Evolutionary conservation across 2,329 filamentous ascomycete species (phyloP).

Genomic region (Bipolaris bicolor): DNA sequence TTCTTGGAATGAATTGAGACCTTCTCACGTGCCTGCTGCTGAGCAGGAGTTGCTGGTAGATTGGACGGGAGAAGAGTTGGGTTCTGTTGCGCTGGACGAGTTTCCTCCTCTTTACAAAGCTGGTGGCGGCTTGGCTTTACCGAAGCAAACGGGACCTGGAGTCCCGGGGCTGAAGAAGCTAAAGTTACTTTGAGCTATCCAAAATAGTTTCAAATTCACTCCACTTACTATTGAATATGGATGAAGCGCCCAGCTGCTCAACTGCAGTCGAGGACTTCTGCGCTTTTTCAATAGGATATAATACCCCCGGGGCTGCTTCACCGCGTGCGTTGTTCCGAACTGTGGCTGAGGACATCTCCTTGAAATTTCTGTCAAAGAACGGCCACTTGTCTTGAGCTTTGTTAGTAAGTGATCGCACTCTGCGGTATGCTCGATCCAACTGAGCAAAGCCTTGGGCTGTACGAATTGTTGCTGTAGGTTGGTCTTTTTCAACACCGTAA

Average conservation of each 20-base stretch:
- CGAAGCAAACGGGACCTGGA: conserved; percentile 12
- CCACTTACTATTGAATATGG: conserved; percentile 2
- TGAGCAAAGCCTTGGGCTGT: conserved; percentile 30
- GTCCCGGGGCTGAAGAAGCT: conserved; percentile 1
- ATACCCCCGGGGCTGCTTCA: conserved; percentile 17
- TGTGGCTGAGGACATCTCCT: conserved; percentile 26
- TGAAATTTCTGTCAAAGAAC: conserved; percentile 35
- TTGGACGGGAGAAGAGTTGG: conserved; percentile 1
- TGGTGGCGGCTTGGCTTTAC: background rate
- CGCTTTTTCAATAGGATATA: conserved; percentile 8
- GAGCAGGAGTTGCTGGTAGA: background rate
- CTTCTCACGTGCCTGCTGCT: background rate
- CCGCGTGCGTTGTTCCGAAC: conserved; percentile 29
- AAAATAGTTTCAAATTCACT: background rate
- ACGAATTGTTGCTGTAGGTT: conserved; percentile 19
- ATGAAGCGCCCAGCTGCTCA: background rate
- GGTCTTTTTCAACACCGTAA: conserved; percentile 15
- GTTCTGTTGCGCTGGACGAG: conserved; percentile 7
- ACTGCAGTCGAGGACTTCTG: background rate
- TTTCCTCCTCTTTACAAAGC: background rate
- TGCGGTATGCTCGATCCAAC: conserved; percentile 37
- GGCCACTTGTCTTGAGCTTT: conserved; percentile 43
- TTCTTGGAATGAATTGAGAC: background rate
- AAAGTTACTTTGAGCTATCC: background rate
- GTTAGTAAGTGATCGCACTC: conserved; percentile 37